Evolutionary conservation across 495 filamentous ascomycete genomes (phyloP).

Genomic region (Xylaria castorea): DNA sequence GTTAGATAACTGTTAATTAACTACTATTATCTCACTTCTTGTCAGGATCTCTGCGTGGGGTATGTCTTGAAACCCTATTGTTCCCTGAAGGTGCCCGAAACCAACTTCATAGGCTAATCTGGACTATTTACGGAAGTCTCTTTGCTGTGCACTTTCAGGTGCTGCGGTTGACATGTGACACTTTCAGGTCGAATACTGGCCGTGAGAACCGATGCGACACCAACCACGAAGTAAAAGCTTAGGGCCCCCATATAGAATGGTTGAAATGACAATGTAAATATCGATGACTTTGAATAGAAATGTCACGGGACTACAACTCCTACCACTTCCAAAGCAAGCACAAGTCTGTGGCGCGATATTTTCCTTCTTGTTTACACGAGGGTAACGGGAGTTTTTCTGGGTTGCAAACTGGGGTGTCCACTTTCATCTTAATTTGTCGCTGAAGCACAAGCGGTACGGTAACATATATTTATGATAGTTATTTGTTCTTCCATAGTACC

Average conservation of each 20-base stretch:
- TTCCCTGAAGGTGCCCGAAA: background rate
- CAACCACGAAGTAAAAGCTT: background rate
- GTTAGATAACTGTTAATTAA: background rate
- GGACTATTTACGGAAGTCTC: background rate
- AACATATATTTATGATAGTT: background rate
- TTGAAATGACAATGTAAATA: background rate
- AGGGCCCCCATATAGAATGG: background rate
- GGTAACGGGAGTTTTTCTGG: background rate
- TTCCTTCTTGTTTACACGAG: background rate
- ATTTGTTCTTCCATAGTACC: too few species aligned
- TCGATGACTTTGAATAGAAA: background rate
- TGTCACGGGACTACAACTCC: background rate
- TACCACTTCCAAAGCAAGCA: background rate
- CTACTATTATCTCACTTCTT: background rate
- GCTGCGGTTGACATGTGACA: background rate
- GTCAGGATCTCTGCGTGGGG: background rate
- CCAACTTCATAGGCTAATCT: background rate
- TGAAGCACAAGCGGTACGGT: background rate
- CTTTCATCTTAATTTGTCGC: background rate
- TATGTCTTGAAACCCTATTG: background rate
- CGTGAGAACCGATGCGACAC: background rate
- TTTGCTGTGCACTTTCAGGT: background rate
- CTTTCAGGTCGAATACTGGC: background rate
- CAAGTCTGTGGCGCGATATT: background rate
- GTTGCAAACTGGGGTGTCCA: background rate